Conservation (phyloP, 805 yeast species). For the Candida silvicultrix region DNA sequence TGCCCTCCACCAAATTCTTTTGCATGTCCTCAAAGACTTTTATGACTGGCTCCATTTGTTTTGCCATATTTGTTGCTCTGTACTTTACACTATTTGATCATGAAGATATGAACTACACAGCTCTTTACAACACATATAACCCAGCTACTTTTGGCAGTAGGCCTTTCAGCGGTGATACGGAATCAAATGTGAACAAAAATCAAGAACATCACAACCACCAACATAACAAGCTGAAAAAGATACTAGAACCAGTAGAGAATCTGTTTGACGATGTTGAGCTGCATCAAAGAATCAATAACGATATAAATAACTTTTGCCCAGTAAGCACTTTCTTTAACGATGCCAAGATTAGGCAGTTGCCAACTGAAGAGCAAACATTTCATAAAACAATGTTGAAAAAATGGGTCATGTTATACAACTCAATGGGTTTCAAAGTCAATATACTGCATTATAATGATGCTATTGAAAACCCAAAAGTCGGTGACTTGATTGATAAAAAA, state of each 20-base stretch:
- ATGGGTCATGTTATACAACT: slow-evolving; percentile 12
- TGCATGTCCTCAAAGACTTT: background rate
- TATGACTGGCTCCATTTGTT: background rate
- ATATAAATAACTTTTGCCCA: slow-evolving; percentile 4
- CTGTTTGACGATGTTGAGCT: slow-evolving; percentile 8
- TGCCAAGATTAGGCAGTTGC: slow-evolving; percentile 7
- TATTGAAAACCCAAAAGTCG: slow-evolving; percentile 5
- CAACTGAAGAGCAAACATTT: slow-evolving; percentile 12
- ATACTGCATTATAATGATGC: slow-evolving; percentile 16
- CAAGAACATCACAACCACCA: slow-evolving; percentile 24
- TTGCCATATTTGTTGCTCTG: background rate
- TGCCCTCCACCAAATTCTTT: background rate
- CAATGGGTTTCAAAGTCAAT: slow-evolving; percentile 12
- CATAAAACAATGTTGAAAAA: slow-evolving; percentile 11
- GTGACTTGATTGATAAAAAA: slow-evolving; percentile 3
- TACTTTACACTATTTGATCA: background rate
- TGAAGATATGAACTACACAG: background rate
- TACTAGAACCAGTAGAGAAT: background rate
- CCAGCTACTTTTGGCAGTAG: background rate
- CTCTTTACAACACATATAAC: slow-evolving; percentile 1
- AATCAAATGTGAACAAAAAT: slow-evolving; percentile 57
- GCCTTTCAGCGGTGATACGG: background rate
- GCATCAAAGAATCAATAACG: slow-evolving; percentile 5
- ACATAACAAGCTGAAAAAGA: slow-evolving; percentile 1
- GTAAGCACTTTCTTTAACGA: slow-evolving; percentile 18